Evolutionary conservation across 768 basidiomycete genomes (phyloP).

Genomic region (Trichaptum fuscoviolaceum): DNA sequence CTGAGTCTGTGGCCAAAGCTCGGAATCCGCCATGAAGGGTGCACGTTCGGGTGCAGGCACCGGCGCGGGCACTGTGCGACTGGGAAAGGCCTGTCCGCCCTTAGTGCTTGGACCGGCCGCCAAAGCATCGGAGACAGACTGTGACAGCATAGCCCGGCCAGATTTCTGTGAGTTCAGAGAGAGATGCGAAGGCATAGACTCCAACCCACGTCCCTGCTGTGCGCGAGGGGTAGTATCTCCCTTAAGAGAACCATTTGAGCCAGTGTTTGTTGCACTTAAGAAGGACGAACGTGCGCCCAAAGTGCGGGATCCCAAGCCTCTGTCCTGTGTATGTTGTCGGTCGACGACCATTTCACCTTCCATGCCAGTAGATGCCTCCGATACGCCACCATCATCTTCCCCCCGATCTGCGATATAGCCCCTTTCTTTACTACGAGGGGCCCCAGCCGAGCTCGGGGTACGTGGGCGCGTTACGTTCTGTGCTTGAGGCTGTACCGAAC

Average conservation of each 20-base stretch:
- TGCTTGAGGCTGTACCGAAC: not conserved
- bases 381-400: not conserved
- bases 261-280: not conserved
- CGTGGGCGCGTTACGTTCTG: not conserved
- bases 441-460: not conserved
- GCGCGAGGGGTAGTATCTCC: constrained; percentile 4
- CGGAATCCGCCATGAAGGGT: constrained; percentile 60
- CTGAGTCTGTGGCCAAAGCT: constrained; percentile 67
- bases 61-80: not conserved
- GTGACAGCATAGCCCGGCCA: not conserved
- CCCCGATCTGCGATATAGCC: not conserved
- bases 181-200: not conserved
- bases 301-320: not conserved
- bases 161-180: not conserved
- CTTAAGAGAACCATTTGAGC: not conserved
- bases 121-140: not conserved
- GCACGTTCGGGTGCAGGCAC: not conserved
- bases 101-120: not conserved
- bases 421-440: not conserved
- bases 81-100: not conserved
- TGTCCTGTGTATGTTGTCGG: not conserved
- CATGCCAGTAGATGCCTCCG: not conserved
- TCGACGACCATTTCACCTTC: not conserved
- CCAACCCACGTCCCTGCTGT: not conserved
- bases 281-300: not conserved